phyloP scores from a whole-genome alignment of 2,329 filamentous ascomycete species.

The Grosmannia huntii region DNA sequence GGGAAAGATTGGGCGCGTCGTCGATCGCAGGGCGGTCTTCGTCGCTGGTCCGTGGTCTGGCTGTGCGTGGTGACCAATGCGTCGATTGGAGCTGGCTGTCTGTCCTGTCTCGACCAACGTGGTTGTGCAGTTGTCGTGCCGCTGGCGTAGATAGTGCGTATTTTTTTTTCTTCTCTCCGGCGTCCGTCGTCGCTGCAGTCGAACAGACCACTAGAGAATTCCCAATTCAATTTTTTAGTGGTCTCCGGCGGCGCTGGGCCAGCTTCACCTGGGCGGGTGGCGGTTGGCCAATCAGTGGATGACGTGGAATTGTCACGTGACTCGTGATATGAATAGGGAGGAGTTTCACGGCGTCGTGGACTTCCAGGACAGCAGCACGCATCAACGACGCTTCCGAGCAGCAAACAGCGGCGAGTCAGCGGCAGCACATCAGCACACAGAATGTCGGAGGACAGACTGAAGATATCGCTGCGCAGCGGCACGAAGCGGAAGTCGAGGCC shows the following conservation, averaged over 20 bases:
- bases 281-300: neutral
- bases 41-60: neutral
- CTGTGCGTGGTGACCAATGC: neutral
- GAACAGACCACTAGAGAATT: neutral
- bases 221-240: neutral
- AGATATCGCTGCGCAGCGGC: slow-evolving; percentile 50
- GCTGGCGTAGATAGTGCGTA: neutral
- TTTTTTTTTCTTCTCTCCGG: neutral
- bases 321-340: neutral
- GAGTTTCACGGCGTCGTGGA: neutral
- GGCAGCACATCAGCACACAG: neutral
- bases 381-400: neutral
- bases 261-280: neutral
- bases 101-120: neutral
- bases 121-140: neutral
- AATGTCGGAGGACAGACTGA: slow-evolving; percentile 51
- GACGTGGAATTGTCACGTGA: neutral
- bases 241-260: neutral
- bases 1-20: neutral
- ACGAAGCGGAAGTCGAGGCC: slow-evolving; percentile 48
- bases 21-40: neutral
- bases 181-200: neutral
- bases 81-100: neutral
- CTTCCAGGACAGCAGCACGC: neutral
- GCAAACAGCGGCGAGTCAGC: neutral